Percentiles rank a stretch among this genome's conserved stretches.
These are phyloP conservation scores for Aspergillus sp. DNA, from an alignment of 2,329 filamentous ascomycete genomes.

Conservation along the genomic window DNA sequence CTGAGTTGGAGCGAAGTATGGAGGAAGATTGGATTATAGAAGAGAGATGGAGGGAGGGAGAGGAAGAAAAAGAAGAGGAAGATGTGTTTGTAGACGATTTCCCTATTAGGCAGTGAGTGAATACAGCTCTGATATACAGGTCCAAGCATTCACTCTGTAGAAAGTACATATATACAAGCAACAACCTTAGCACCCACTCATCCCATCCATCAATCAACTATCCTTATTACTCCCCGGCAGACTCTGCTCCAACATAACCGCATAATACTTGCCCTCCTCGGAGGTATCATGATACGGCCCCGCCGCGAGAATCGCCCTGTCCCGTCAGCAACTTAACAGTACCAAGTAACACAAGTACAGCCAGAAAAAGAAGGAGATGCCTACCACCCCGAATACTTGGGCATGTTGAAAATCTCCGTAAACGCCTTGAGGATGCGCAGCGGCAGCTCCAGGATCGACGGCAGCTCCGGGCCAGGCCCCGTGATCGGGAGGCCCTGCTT, in stretches of 20 bases:
- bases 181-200: too few relatives aligned
- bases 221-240: not conserved
- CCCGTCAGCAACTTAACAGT: slow-evolving; percentile 1
- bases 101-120: not conserved
- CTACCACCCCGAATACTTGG: slow-evolving; percentile 31
- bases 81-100: too few relatives aligned
- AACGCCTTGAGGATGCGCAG: slow-evolving; percentile 26
- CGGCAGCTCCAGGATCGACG: slow-evolving; percentile 26
- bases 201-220: not conserved
- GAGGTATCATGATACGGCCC: slow-evolving; percentile 28
- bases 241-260: slow-evolving; percentile 26
- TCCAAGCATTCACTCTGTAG: too few relatives aligned
- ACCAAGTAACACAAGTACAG: not conserved
- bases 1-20: too few relatives aligned
- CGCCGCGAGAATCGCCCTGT: slow-evolving; percentile 25
- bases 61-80: not conserved
- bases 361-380: slow-evolving; percentile 1
- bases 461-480: slow-evolving; percentile 22
- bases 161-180: too few relatives aligned
- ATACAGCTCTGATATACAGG: not conserved
- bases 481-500: slow-evolving; percentile 28
- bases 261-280: slow-evolving; percentile 29
- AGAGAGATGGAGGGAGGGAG: not conserved
- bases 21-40: not conserved
- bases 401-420: slow-evolving; percentile 31